These are phyloP conservation scores for Paramecium biaurelia DNA, from an alignment of 73 alveolate genomes.

Conservation along the genomic window DNA sequence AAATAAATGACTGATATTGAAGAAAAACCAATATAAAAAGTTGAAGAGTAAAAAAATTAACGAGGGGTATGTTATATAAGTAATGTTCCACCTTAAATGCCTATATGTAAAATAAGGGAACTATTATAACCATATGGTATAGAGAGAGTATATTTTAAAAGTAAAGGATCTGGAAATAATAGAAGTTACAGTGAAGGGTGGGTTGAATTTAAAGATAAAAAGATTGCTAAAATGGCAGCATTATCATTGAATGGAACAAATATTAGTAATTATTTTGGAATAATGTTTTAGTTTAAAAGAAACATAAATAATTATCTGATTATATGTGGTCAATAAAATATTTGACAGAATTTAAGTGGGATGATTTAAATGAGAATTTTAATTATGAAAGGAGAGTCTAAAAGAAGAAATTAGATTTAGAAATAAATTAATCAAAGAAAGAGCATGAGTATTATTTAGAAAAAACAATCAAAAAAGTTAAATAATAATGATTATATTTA, in stretches of 20 bases:
- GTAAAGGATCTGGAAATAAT: constrained; percentile 71
- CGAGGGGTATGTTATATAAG: constrained; percentile 40
- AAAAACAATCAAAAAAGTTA: constrained; percentile 28
- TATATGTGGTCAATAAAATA: constrained; percentile 94
- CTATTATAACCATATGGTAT: neutral
- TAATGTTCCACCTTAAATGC: constrained; percentile 36
- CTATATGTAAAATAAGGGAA: neutral
- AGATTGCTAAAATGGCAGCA: constrained; percentile 86
- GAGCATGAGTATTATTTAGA: constrained; percentile 58
- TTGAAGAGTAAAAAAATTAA: neutral
- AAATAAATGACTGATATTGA: neutral
- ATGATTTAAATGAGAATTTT: constrained; percentile 87
- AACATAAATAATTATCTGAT: constrained; percentile 64
- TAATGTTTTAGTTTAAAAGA: neutral
- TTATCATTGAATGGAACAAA: constrained; percentile 87
- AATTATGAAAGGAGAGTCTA: constrained; percentile 43
- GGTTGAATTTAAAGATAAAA: constrained; percentile 95
- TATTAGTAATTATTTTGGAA: constrained; percentile 78
- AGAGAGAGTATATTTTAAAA: constrained; percentile 76
- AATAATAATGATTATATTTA: constrained; percentile 40
- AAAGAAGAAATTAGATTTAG: constrained; percentile 43
- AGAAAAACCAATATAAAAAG: neutral
- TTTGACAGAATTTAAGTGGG: constrained; percentile 96
- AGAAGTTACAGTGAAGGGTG: constrained; percentile 93
- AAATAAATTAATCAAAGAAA: constrained; percentile 35